These are phyloP conservation scores for Cyphellophora attinorum DNA, from an alignment of 2,329 filamentous ascomycete species.

Conservation along the genomic window DNA sequence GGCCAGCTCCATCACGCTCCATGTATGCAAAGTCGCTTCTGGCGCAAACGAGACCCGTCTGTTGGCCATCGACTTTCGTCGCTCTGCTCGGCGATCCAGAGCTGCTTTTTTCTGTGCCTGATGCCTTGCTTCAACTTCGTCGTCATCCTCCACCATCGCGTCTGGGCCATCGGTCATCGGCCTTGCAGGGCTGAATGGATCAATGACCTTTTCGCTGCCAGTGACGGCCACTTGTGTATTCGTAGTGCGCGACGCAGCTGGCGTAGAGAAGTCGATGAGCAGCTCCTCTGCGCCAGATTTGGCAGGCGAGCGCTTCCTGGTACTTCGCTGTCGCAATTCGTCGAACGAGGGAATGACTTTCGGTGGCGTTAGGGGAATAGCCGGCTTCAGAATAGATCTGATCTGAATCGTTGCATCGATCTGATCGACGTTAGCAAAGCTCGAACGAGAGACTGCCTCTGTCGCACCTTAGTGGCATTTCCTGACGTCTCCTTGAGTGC, in stretches of 20 bases:
- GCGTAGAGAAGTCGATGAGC: slow-evolving; percentile 34
- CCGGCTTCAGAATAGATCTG: slow-evolving; percentile 73
- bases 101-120: slow-evolving; percentile 51
- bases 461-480: slow-evolving; percentile 65
- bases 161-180: slow-evolving; percentile 5
- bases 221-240: slow-evolving; percentile 31
- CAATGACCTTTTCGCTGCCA: slow-evolving; percentile 41
- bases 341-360: slow-evolving; percentile 55
- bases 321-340: slow-evolving; percentile 35
- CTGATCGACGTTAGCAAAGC: slow-evolving; percentile 21
- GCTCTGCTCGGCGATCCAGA: slow-evolving; percentile 69
- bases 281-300: slow-evolving; percentile 19
- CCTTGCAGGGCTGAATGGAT: slow-evolving; percentile 19
- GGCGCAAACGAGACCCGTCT: slow-evolving; percentile 93
- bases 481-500: slow-evolving; percentile 65
- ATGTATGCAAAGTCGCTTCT: slow-evolving; percentile 93
- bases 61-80: slow-evolving; percentile 86
- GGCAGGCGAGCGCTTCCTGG: slow-evolving; percentile 23
- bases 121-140: slow-evolving; percentile 55
- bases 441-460: slow-evolving; percentile 10
- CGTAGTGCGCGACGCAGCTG: slow-evolving; percentile 22
- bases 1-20: slow-evolving; percentile 83
- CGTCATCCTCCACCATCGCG: slow-evolving; percentile 48
- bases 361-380: slow-evolving; percentile 56
- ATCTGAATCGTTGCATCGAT: slow-evolving; percentile 32